phyloP scores from a whole-genome alignment of 257 asterid species.

The Forsythia suspensa region DNA sequence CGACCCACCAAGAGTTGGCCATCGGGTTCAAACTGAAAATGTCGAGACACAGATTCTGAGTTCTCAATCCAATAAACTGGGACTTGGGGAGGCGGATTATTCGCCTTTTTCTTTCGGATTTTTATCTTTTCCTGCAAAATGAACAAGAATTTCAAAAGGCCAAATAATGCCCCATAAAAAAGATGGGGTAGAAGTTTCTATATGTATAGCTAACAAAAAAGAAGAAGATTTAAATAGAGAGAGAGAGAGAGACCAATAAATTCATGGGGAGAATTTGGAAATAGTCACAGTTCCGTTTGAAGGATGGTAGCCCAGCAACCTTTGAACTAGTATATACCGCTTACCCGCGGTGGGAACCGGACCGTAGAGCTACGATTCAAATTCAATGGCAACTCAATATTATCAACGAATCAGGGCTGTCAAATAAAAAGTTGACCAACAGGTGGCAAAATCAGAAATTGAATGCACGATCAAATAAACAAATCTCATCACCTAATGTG shows the following conservation, averaged over 20 bases:
- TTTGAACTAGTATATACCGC: too few relatives aligned
- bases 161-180: slow-evolving; percentile 3
- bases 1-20: slow-evolving; percentile 72
- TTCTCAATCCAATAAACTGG: slow-evolving; percentile 84
- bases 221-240: not conserved
- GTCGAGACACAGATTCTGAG: slow-evolving; percentile 67
- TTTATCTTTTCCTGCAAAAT: slow-evolving; percentile 54
- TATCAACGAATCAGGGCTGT: too few relatives aligned
- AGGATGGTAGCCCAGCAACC: too few relatives aligned
- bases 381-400: too few relatives aligned
- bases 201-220: not conserved
- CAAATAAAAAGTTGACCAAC: too few relatives aligned
- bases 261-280: slow-evolving; percentile 22
- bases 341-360: too few relatives aligned
- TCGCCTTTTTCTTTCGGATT: slow-evolving; percentile 46
- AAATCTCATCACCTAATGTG: too few relatives aligned
- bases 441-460: too few relatives aligned
- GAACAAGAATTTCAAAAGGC: not conserved
- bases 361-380: too few relatives aligned
- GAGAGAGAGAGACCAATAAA: slow-evolving; percentile 32
- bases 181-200: not conserved
- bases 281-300: too few relatives aligned
- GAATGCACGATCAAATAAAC: too few relatives aligned
- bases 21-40: slow-evolving; percentile 67
- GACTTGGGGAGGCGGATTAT: slow-evolving; percentile 34